Conservation (phyloP, 768 basidiomycete species). For the Tricholoma flavovirens region DNA sequence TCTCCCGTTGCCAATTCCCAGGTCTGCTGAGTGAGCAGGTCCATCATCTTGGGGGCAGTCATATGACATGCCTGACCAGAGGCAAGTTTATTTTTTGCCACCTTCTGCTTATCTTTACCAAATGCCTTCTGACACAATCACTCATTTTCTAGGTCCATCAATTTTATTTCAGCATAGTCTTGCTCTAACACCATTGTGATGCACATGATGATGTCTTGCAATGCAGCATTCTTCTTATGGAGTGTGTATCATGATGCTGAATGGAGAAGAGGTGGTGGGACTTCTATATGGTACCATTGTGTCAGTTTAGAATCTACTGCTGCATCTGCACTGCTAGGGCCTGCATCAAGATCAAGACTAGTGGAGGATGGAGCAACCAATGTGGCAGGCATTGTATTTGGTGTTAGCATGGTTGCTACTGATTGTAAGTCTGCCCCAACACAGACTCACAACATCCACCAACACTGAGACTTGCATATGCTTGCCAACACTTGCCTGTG, state of each 20-base stretch:
- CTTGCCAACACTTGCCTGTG: no score
- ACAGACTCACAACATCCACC: no score
- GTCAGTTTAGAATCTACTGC: not conserved
- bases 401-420: not conserved
- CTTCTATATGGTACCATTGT: not conserved
- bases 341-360: not conserved
- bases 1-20: not conserved
- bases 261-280: not conserved
- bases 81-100: not conserved
- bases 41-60: not conserved
- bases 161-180: not conserved
- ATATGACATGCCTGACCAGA: not conserved
- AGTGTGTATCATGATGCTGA: not conserved
- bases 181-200: not conserved
- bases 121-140: not conserved
- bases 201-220: not conserved
- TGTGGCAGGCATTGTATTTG: not conserved
- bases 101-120: not conserved
- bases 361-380: not conserved
- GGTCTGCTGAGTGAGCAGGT: not conserved
- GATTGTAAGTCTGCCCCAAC: no score
- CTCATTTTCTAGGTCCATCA: not conserved
- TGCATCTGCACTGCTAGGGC: not conserved
- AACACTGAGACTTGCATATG: no score
- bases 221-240: not conserved